Base-by-base conservation (phyloP, 495 filamentous ascomycete genomes). In the Trypethelium eluteriae region DNA sequence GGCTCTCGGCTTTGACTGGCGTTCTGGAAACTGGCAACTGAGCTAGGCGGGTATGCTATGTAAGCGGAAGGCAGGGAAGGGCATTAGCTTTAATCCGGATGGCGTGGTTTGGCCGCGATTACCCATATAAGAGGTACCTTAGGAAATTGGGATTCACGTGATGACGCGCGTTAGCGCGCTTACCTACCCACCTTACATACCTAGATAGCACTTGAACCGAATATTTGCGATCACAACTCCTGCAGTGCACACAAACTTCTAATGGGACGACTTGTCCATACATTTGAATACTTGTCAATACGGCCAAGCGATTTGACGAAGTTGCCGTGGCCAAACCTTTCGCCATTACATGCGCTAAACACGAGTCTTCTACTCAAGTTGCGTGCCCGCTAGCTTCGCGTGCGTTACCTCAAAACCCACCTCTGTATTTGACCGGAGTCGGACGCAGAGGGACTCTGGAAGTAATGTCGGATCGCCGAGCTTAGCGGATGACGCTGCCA, bases 151-250 rank as follows among this genome's bases (percentile, higher is more conserved):
- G 7, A 3, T 34, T 11, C 53, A 59, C 53, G 53, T 59, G 53
- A 59, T 59, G 18, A 59, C 53, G 53, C 18, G 53, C 53, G 53
- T 14, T 59, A 59, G 53, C 53, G 53, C 32, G 53, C 53, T 36
- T 53, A 25, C 49, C 49, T 53, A 25, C 25, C 25, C 25, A 25
- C 41, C 7, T 11, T 53, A 18, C 9, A 1, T 5, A 5, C 9
- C 5, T 59, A 59, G 53, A 59, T 59, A 59, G 53, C 53, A 59
- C 7, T 59, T 11, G 10, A 59, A 59, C 0, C 53, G 32, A 59
- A 32, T 36, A 59, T 35, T 59, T 36, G 32, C 36, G 32, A 36
- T 32, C 53, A 25, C 25, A 25, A 25, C 25, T 25, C 25, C 25
- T 25, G 25, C 25, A 25, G 25, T 25, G 25, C 25, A 25, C 25